Percentiles rank a stretch among this genome's conserved stretches.
Evolutionary conservation across 2,329 filamentous ascomycete genomes (phyloP).

Genomic region (Oidium heveae): DNA sequence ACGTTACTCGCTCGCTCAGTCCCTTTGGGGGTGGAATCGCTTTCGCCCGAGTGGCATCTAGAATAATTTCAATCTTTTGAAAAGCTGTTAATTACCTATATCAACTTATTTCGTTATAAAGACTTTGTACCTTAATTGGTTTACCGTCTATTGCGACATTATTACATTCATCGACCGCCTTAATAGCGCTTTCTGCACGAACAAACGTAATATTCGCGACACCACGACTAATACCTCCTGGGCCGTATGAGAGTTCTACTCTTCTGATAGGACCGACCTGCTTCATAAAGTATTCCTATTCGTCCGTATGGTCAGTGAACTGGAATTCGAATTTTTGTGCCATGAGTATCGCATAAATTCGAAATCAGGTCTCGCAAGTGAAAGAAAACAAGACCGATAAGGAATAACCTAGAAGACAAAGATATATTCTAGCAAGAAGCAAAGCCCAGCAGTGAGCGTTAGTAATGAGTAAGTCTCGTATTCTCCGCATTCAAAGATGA

Average conservation of each 20-base stretch:
- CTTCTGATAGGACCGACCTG: constrained; percentile 77
- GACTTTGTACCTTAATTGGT: constrained; percentile 61
- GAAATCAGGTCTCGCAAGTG: constrained; percentile 10
- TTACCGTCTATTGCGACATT: constrained; percentile 73
- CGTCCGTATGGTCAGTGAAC: constrained; percentile 39
- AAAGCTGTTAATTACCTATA: not conserved
- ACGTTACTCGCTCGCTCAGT: constrained; percentile 65
- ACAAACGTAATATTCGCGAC: constrained; percentile 74
- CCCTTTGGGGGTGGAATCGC: constrained; percentile 43
- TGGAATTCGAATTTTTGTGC: constrained; percentile 17
- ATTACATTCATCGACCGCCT: constrained; percentile 64
- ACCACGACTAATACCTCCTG: constrained; percentile 73
- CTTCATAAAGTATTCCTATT: constrained; percentile 87
- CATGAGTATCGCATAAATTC: constrained; percentile 10
- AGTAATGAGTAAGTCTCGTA: constrained; percentile 13
- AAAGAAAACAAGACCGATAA: constrained; percentile 12
- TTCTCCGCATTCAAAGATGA: too few relatives aligned
- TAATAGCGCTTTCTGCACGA: constrained; percentile 57
- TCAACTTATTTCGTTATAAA: not conserved
- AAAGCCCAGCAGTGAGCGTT: constrained; percentile 34
- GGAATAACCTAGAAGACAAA: not conserved
- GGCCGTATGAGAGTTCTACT: constrained; percentile 78
- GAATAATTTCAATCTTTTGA: constrained; percentile 73
- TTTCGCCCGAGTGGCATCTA: constrained; percentile 49
- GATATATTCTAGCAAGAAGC: constrained; percentile 14